These are phyloP conservation scores for Coniella lustricola DNA, from an alignment of 2,329 filamentous ascomycete species.

Conservation along the genomic window DNA sequence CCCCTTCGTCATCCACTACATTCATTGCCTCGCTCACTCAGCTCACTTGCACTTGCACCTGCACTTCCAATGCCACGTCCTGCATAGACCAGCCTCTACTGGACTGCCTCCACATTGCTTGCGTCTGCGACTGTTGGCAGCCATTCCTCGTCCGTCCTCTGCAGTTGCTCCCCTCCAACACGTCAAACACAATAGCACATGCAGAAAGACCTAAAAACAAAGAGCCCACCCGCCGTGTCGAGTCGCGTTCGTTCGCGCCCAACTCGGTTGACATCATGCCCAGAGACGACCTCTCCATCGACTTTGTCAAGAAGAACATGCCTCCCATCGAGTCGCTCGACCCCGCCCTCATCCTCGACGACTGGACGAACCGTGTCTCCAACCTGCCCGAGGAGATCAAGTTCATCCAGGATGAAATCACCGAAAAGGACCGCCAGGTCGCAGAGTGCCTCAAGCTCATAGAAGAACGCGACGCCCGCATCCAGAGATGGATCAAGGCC, in stretches of 20 bases:
- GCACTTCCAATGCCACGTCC: too few species aligned
- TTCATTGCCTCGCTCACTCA: slow-evolving; percentile 1
- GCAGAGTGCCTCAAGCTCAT: slow-evolving; percentile 63
- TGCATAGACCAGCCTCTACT: too few species aligned
- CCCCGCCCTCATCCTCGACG: slow-evolving; percentile 65
- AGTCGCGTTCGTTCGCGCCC: slow-evolving; percentile 19
- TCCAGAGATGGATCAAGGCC: slow-evolving; percentile 75
- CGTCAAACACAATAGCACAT: slow-evolving; percentile 13
- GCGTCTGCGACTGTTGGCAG: not conserved
- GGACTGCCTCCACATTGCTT: not conserved
- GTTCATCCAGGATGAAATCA: slow-evolving; percentile 77
- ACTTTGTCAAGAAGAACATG: slow-evolving; percentile 62
- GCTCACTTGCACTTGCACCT: slow-evolving; percentile 15
- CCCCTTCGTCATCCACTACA: slow-evolving; percentile 11
- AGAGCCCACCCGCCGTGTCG: slow-evolving; percentile 1
- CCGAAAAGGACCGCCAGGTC: slow-evolving; percentile 69
- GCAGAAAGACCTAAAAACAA: slow-evolving; percentile 6
- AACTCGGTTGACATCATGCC: slow-evolving; percentile 55
- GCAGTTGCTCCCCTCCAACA: slow-evolving; percentile 2
- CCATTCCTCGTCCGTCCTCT: slow-evolving; percentile 1
- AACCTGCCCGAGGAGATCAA: slow-evolving; percentile 78
- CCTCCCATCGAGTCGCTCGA: slow-evolving; percentile 52
- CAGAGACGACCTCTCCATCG: slow-evolving; percentile 66
- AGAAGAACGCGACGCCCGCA: slow-evolving; percentile 62
- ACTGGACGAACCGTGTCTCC: slow-evolving; percentile 67